Evolutionary conservation across 139 green algal genomes (phyloP), one percentile per base, ranked within the genome.

Genomic region (Chara braunii): DNA sequence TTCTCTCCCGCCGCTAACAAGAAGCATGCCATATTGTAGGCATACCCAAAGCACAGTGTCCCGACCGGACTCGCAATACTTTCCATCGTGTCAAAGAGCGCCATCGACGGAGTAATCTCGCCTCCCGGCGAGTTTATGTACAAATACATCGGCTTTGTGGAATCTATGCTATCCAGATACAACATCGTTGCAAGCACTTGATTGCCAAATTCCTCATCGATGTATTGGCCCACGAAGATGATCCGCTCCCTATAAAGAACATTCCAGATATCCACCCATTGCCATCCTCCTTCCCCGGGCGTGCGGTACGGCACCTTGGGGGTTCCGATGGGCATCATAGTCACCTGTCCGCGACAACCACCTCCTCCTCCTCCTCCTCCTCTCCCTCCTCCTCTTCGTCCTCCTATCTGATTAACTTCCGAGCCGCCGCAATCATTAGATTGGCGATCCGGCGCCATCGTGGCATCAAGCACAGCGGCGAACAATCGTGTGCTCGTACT

Each of bases 31-130:
- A 96, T 98, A 43, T 89, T 91, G 64, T 95, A 87, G 70, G 86
- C 94, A 36, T 87, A 81, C 33, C 93, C 93, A 72, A 97, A 97
- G 62, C 87, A 91, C 1, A 98, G 86, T 2, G 92, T 97, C 30
- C 81, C 85, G 22, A 95, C 90, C 61, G 90, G 85, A 64, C 75
- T 89, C 72, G 85, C 84, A 26, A 96, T 79, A 78, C 95, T 86
- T 58, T 86, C 82, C 86, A 99, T 96, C 1, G 93, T 97, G 85
- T 99, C 93, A 66, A 95, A 87, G 48, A 99, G 77, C 9, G 93
- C 90, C 28, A 99, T 80, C 29, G 80, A 89, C 5, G 93, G 90
- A 31, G 94, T 87, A 22, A 74, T 74, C 60, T 94, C 84, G 18
- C 88, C 88, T 18, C 88, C 88, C 3, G 80, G 75, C 57, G 76